These are phyloP conservation scores for Aspergillus japonicus DNA, from an alignment of 2,329 filamentous ascomycete genomes.

Conservation along the genomic window DNA sequence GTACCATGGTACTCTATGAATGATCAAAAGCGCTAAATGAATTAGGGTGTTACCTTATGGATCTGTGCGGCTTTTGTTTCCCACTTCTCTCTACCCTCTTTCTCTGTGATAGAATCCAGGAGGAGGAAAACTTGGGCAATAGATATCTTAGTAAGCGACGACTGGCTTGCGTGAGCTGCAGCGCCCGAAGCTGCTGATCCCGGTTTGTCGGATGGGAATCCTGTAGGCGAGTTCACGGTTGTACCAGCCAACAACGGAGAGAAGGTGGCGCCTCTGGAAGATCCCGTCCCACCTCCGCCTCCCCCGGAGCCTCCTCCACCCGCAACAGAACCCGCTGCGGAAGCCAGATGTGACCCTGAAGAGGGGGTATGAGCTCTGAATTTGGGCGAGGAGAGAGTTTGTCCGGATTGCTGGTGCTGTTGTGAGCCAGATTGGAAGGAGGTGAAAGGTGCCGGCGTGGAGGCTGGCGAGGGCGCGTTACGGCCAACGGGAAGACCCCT, in stretches of 20 bases:
- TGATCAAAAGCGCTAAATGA: not conserved
- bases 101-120: slow-evolving; percentile 90
- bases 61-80: slow-evolving; percentile 88
- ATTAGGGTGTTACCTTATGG: slow-evolving; percentile 68
- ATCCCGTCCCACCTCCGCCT: slow-evolving; percentile 55
- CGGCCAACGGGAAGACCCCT: slow-evolving; percentile 53
- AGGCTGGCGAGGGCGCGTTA: slow-evolving; percentile 53
- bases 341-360: slow-evolving; percentile 56
- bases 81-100: slow-evolving; percentile 88
- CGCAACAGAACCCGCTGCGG: slow-evolving; percentile 54
- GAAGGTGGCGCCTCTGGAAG: slow-evolving; percentile 57
- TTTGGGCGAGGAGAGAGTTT: slow-evolving; percentile 57
- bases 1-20: not conserved
- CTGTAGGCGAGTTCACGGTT: slow-evolving; percentile 54
- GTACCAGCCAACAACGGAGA: slow-evolving; percentile 60
- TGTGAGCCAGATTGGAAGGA: slow-evolving; percentile 55
- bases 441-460: slow-evolving; percentile 56
- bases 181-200: slow-evolving; percentile 38
- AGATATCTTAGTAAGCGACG: slow-evolving; percentile 83
- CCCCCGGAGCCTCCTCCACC: slow-evolving; percentile 52
- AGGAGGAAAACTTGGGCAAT: slow-evolving; percentile 94
- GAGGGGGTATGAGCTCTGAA: slow-evolving; percentile 56
- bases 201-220: slow-evolving; percentile 52
- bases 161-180: slow-evolving; percentile 50
- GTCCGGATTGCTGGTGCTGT: slow-evolving; percentile 50